Percentiles rank a stretch among this genome's conserved stretches.
Conservation (phyloP, 257 asterid genomes). For the Marsdenia floribunda region DNA sequence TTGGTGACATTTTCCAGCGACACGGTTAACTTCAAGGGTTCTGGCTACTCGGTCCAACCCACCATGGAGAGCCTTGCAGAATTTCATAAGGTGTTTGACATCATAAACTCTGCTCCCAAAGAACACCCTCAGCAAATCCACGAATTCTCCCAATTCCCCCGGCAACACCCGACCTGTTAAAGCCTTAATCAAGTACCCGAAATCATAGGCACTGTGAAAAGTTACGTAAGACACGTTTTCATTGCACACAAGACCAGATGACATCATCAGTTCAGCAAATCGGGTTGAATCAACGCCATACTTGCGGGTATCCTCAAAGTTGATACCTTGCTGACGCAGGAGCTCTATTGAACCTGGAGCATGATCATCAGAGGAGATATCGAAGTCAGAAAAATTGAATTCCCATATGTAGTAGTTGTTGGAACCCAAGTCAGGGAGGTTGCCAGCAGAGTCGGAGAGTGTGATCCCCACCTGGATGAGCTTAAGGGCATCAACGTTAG, state of each 20-base stretch:
- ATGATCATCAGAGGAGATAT: slow-evolving; percentile 45
- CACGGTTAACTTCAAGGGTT: slow-evolving; percentile 48
- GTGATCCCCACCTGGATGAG: slow-evolving; percentile 82
- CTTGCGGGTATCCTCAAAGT: slow-evolving; percentile 36
- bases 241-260: slow-evolving; percentile 63
- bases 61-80: slow-evolving; percentile 58
- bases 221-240: slow-evolving; percentile 50
- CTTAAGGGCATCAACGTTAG: slow-evolving; percentile 65
- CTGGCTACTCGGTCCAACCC: slow-evolving; percentile 68
- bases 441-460: slow-evolving; percentile 54
- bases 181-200: slow-evolving; percentile 65
- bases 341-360: slow-evolving; percentile 57
- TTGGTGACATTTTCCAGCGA: slow-evolving; percentile 68
- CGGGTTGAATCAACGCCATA: slow-evolving; percentile 40
- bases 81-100: slow-evolving; percentile 66
- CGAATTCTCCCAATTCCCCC: slow-evolving; percentile 37
- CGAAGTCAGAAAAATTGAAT: slow-evolving; percentile 67
- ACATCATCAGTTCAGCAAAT: slow-evolving; percentile 65
- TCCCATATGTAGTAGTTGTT: slow-evolving; percentile 54
- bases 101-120: slow-evolving; percentile 71
- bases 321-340: slow-evolving; percentile 56
- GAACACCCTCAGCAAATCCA: slow-evolving; percentile 41
- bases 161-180: slow-evolving; percentile 56
- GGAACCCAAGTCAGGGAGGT: slow-evolving; percentile 51
- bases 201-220: slow-evolving; percentile 74